Base-by-base conservation (phyloP, 1,139 yeast genomes). In the Petasospora rhodanensis region DNA sequence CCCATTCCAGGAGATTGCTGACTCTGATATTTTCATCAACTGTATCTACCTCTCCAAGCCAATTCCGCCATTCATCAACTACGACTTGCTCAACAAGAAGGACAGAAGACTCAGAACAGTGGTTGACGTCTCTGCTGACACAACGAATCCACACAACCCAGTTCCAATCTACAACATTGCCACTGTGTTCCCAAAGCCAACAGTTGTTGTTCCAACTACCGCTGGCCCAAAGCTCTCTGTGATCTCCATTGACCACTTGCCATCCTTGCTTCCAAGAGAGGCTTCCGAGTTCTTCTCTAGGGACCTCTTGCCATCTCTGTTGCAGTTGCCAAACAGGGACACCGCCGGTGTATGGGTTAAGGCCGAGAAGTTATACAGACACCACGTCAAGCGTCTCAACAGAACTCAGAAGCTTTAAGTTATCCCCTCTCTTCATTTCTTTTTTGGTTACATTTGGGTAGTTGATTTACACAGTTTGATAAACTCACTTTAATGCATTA, bases 111-210 rank as follows among this genome's bases (percentile, higher is more conserved):
- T 91, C 56, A 79, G 91, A 59, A 85, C 93, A 14, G 86, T 93
- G 45, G 96, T 91, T 33, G 98, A 91, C 61, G 98, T 91, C 38
- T 85, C 96, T 38, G 98, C 98, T 39, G 98, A 93, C 64, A 91
- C 97, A 32, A 91, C 98, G 37, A 93, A 91, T 62, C 97, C 97
- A 41, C 93, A 87, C 68, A 91, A 91, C 66, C 98, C 98, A 41
- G 76, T 91, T 43, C 98, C 98, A 45, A 91, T 91, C 37, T 93
- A 91, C 62, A 69, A 76, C 21, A 70, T 85, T 47, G 94, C 95
- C 37, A 91, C 98, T 20, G 89, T 82, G 11, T 91, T 91, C 66
- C 74, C 76, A 47, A 76, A 84, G 49, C 99, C 98, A 48, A 87
- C 96, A 7, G 96, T 85, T 27, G 62, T 64, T 11, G 97, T 89